Base-by-base conservation (phyloP, 2,329 filamentous ascomycete genomes). In the Hymenoscyphus repandus region DNA sequence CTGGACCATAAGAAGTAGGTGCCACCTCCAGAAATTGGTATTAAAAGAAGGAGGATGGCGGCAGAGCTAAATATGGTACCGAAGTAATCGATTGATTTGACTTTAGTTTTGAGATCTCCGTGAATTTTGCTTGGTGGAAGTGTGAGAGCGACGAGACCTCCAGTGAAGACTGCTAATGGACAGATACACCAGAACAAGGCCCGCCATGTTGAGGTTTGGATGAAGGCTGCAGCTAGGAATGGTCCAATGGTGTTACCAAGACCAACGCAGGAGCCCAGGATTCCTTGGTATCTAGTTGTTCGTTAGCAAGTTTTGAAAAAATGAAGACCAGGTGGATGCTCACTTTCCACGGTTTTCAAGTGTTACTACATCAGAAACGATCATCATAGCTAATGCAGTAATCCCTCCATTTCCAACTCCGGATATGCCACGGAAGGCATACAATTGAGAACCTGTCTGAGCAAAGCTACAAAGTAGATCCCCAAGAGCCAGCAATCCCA, bases 361-460 rank as follows among this genome's bases (percentile, higher is more conserved):
- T 0, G 78, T 78, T 0, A 82, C 78, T 6, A 83, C 68, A 61
- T 84, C 80, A 6, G 73, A 78, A 1, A 83, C 74, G 46, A 83
- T 81, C 58, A 84, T 82, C 75, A 82, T 82, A 4, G 74, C 70
- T 41, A 83, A 64, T 18, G 76, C 79, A 27, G 72, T 75, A 43
- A 85, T 75, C 9, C 82, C 82, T 1, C 82, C 82, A 39, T 76
- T 77, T 9, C 78, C 81, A n/a, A 85, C 69, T 47, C 82, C 82
- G 9, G 80, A 75, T 17, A 83, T 59, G 3, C 72, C 82, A 33
- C 82, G 73, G 60, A 83, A 84, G 17, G 77, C 70, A 65, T 83
- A 85, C 22, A 86, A 74, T 70, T 80, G 78, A 17, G 75, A 70
- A 1, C 76, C 72, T 51, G 73, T 80, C 36, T 72, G 70, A 0